Evolutionary conservation across 768 basidiomycete species (phyloP).

Genomic region (Suillus plorans): DNA sequence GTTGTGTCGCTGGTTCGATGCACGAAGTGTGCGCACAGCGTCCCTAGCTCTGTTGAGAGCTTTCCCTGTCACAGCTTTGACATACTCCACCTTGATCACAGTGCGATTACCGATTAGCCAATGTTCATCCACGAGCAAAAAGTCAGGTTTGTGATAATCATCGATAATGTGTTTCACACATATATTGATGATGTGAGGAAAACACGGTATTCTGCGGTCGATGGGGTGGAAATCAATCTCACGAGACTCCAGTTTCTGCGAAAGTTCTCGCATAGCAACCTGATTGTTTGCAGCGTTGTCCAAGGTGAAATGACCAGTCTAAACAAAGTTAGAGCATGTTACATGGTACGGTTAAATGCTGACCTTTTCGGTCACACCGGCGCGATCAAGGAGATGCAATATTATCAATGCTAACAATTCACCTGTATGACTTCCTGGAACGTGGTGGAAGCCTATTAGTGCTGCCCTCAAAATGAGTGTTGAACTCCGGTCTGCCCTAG

Average conservation of each 20-base stretch:
- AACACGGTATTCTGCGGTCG: neutral
- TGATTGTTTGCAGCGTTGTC: neutral
- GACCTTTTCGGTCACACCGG: neutral
- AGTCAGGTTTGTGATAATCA: conserved; percentile 2
- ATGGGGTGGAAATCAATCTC: neutral
- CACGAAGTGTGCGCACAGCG: neutral
- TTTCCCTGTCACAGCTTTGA: neutral
- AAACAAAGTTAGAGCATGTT: conserved; percentile 6
- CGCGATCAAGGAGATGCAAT: neutral
- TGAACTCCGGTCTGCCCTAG: neutral
- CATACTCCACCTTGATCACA: neutral
- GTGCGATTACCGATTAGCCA: neutral
- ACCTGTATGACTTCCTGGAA: neutral
- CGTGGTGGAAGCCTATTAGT: no score
- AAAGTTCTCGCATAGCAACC: neutral
- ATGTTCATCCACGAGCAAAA: neutral
- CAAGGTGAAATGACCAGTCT: conserved; percentile 10
- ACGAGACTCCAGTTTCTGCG: neutral
- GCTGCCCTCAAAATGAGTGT: neutral
- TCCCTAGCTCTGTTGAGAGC: neutral
- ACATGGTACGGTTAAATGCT: neutral
- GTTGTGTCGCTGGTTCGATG: neutral
- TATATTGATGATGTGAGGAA: neutral
- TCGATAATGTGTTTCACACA: conserved; percentile 4
- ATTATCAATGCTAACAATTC: neutral